Evolutionary conservation across 1,284 basidiomycete species (phyloP).

Genomic region (Leccinum griseonigrum): DNA sequence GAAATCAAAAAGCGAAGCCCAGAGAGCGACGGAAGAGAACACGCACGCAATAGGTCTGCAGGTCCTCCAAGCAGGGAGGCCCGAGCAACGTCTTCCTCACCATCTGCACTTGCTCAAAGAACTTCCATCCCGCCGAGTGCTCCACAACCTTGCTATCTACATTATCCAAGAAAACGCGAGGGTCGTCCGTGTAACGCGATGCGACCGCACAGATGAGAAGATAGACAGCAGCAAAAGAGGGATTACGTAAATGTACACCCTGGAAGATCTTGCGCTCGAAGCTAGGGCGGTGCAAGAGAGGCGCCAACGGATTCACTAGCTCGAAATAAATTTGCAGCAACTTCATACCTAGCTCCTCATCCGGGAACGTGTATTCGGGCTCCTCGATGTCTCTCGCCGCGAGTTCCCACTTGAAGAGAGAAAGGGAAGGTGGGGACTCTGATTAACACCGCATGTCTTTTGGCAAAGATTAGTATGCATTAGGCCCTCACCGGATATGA

Average conservation of each 20-base stretch:
- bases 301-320: constrained; percentile 58
- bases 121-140: constrained; percentile 74
- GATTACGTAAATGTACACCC: constrained; percentile 55
- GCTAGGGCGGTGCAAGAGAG: constrained; percentile 76
- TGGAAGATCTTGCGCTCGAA: constrained; percentile 65
- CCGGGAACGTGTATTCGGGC: constrained; percentile 48
- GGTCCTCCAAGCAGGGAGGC: constrained; percentile 54
- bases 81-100: constrained; percentile 46
- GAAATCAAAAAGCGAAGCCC: neutral
- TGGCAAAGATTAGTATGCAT: neutral
- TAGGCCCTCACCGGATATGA: constrained; percentile 38
- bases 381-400: constrained; percentile 16
- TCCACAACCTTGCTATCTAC: constrained; percentile 25
- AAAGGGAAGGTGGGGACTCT: neutral
- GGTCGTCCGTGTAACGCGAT: constrained; percentile 65
- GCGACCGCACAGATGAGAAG: constrained; percentile 77
- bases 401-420: constrained; percentile 41
- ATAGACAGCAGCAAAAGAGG: constrained; percentile 65
- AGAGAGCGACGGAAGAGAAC: neutral
- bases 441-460: neutral
- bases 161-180: constrained; percentile 50
- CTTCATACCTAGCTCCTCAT: constrained; percentile 53
- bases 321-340: constrained; percentile 74
- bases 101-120: constrained; percentile 62
- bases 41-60: constrained; percentile 55